phyloP scores from a whole-genome alignment of 2,329 filamentous ascomycete species.

The Beauveria asiatica region DNA sequence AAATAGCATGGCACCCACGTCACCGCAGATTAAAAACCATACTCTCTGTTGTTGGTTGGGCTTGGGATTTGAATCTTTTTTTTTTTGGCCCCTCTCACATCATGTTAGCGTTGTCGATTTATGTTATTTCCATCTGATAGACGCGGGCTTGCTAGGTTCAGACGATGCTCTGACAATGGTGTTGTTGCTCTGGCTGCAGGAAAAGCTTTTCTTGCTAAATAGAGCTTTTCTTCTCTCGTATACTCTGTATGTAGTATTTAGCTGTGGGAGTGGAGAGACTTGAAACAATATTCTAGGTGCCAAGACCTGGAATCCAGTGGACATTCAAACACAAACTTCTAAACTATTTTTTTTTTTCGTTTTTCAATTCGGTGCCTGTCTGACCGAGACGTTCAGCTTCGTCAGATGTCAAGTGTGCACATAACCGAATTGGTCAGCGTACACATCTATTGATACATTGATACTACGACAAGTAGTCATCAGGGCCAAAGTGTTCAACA shows the following conservation, averaged over 20 bases:
- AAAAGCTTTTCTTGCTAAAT: conserved; percentile 1
- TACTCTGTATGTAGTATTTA: neutral
- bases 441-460: neutral
- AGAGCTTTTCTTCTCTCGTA: neutral
- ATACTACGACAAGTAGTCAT: neutral
- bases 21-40: neutral
- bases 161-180: neutral
- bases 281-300: neutral
- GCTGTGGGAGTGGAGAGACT: neutral
- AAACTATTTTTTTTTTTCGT: neutral
- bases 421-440: too few relatives aligned
- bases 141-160: neutral
- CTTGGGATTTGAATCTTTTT: neutral
- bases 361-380: neutral
- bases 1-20: neutral
- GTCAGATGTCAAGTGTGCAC: too few relatives aligned
- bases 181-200: neutral
- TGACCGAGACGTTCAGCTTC: neutral
- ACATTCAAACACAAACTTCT: neutral
- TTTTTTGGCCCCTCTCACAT: neutral
- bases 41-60: neutral
- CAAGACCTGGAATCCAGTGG: neutral
- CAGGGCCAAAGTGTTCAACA: neutral
- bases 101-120: neutral
- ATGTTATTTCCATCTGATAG: neutral